A percentile compares a stretch with the other conserved stretches of the same genome.
Evolutionary conservation across 2,329 filamentous ascomycete genomes (phyloP).

Genomic region (Zymoseptoria pseudotritici): DNA sequence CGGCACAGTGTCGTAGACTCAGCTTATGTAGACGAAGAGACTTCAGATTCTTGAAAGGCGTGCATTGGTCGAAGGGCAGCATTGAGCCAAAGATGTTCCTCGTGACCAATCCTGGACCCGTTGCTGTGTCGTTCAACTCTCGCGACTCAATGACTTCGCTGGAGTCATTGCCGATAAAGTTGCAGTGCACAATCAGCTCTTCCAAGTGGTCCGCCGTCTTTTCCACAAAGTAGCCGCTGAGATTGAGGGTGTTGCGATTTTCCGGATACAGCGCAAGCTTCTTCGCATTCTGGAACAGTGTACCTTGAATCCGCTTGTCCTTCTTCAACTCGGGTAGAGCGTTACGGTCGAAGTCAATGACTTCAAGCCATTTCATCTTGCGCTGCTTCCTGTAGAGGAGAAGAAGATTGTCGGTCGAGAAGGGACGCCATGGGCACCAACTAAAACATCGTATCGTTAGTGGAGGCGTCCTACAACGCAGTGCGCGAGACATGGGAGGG

Average conservation of each 20-base stretch:
- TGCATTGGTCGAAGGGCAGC: slow-evolving; percentile 41
- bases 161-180: slow-evolving; percentile 35
- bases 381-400: slow-evolving; percentile 44
- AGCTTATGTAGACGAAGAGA: slow-evolving; percentile 40
- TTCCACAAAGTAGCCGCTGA: slow-evolving; percentile 37
- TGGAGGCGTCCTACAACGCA: not conserved
- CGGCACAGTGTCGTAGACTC: slow-evolving; percentile 40
- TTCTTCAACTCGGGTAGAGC: slow-evolving; percentile 37
- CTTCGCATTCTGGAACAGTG: slow-evolving; percentile 35
- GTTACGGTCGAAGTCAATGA: slow-evolving; percentile 39
- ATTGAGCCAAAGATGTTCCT: slow-evolving; percentile 41
- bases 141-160: slow-evolving; percentile 22
- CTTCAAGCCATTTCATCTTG: slow-evolving; percentile 43
- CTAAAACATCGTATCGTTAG: slow-evolving; percentile 12
- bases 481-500: not conserved
- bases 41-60: slow-evolving; percentile 36
- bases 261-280: slow-evolving; percentile 44
- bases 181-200: slow-evolving; percentile 42
- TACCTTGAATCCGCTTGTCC: slow-evolving; percentile 32
- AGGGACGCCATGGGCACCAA: slow-evolving; percentile 44
- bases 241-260: slow-evolving; percentile 37
- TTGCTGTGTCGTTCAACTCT: slow-evolving; percentile 42
- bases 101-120: slow-evolving; percentile 40
- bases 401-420: slow-evolving; percentile 41
- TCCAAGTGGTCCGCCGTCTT: slow-evolving; percentile 35